Evolutionary conservation across 176 grass and related monocot species (phyloP), one percentile per base, ranked within the genome.

Genomic region (Carex pumila): DNA sequence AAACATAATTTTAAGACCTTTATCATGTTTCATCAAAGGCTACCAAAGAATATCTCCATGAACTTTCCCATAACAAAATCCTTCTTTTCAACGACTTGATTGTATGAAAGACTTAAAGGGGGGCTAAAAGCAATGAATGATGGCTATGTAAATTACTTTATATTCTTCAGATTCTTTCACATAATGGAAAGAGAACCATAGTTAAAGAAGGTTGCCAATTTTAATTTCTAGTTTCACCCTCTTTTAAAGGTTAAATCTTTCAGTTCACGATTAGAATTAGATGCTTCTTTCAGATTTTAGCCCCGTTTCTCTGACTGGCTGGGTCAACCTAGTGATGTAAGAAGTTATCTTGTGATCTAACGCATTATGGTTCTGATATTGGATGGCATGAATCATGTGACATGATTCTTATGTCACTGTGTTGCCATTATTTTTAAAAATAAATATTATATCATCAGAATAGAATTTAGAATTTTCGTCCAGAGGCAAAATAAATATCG

Each of bases 281-380:
- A 82, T 82, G 37, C 79, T 81, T 81, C 58, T 61, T 61, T 17
- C 71, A 29, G 21, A 72, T 72, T 61, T 80, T n/a, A 30, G 71
- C 47, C 2, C 13, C 11, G 12, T 76, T n/a, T 15, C 21, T 6
- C 49, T 76, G 49, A 30, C 32, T 37, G 36, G 13, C 36, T 70
- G 19, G 19, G 59, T 21, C 19, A 0, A 39, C 62, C 43, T 11
- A 8, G 43, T 9, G 7, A 47, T 47, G 43, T 47, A 43, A 43
- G 7, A 43, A 43, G 41, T 43, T 43, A 43, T 1, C 0, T 43
- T 7, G 41, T 43, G 0, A 43, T 43, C 6, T 6, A 6, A 43
- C 6, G 7, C 6, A 1, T 43, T 7, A 43, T 7, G 41, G 6
- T 1, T 41, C 39, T 41, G 39, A 41, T 6, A 41, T 7, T 6